A percentile compares a stretch with the other conserved stretches of the same genome.
These are phyloP conservation scores for Diddensiella caesifluorescens DNA, from an alignment of 805 yeast species.

Conservation along the genomic window DNA sequence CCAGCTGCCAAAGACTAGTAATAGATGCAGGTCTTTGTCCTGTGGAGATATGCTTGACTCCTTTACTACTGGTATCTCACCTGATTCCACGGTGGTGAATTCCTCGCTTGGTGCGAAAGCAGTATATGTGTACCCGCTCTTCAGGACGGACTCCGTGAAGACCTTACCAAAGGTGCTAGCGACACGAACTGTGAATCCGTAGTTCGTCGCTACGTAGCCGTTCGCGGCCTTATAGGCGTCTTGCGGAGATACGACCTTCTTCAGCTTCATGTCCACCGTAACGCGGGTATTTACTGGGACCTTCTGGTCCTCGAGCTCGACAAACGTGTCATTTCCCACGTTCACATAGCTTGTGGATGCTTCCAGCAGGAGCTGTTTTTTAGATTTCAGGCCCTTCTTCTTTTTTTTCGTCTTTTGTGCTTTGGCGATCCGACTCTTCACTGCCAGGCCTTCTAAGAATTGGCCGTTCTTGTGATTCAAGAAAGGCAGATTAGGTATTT, in stretches of 20 bases:
- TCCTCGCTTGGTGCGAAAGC: constrained; percentile 65
- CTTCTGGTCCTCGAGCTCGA: constrained; percentile 53
- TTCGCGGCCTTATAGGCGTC: constrained; percentile 57
- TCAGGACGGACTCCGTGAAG: constrained; percentile 63
- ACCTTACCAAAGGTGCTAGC: constrained; percentile 55
- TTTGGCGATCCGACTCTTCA: constrained; percentile 24
- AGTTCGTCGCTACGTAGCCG: constrained; percentile 7
- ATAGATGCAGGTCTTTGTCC: constrained; percentile 29
- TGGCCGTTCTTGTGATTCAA: constrained; percentile 45
- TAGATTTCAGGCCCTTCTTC: constrained; percentile 33
- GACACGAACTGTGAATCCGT: constrained; percentile 68
- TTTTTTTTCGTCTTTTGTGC: constrained; percentile 18
- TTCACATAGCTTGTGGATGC: constrained; percentile 68
- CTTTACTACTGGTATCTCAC: constrained; percentile 12
- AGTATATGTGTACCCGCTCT: constrained; percentile 65
- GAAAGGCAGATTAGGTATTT: constrained; percentile 68
- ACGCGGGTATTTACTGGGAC: constrained; percentile 78
- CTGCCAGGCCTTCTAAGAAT: constrained; percentile 61
- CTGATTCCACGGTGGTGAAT: constrained; percentile 33
- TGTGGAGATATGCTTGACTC: constrained; percentile 19
- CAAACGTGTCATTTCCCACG: constrained; percentile 56
- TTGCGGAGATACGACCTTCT: constrained; percentile 60
- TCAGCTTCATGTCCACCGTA: constrained; percentile 62
- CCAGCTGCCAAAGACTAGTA: constrained; percentile 63
- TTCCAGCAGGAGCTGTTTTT: constrained; percentile 47